Percentiles rank a stretch among this genome's conserved stretches.
phyloP scores from a whole-genome alignment of 371 early-diverging fungal genomes.

The Apophysomyces sp. region DNA sequence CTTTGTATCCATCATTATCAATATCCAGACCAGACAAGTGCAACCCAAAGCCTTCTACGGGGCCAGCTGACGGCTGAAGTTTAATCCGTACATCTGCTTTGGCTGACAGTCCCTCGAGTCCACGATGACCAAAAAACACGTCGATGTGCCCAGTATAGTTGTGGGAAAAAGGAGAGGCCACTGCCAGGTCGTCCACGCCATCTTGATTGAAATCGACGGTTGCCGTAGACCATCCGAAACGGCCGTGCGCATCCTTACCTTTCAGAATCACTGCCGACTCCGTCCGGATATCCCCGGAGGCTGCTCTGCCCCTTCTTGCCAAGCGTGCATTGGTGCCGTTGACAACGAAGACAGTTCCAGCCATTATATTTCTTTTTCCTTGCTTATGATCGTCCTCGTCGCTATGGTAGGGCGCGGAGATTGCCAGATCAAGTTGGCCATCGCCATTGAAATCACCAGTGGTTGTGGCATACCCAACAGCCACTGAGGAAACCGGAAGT shows the following conservation, averaged over 20 bases:
- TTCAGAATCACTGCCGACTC: constrained; percentile 23
- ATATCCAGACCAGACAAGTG: constrained; percentile 62
- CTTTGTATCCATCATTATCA: constrained; percentile 63
- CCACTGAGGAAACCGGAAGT: constrained; percentile 52
- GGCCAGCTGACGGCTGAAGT: constrained; percentile 12
- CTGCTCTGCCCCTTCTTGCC: neutral
- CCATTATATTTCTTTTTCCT: constrained; percentile 22
- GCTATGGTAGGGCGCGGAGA: constrained; percentile 70
- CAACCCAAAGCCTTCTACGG: constrained; percentile 53
- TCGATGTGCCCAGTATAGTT: constrained; percentile 47
- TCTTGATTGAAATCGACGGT: constrained; percentile 82
- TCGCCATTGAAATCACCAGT: constrained; percentile 73
- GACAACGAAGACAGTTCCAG: constrained; percentile 70
- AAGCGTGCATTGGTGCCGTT: constrained; percentile 6
- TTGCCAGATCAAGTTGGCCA: constrained; percentile 59
- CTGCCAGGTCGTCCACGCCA: constrained; percentile 84
- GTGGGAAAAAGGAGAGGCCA: constrained; percentile 69
- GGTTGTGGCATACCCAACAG: constrained; percentile 65
- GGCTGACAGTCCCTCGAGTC: constrained; percentile 35
- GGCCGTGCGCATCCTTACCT: constrained; percentile 38
- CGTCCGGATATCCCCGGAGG: constrained; percentile 30
- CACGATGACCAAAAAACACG: constrained; percentile 67
- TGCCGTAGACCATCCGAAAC: constrained; percentile 78
- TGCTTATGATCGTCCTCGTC: constrained; percentile 2
- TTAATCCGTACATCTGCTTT: constrained; percentile 44